Percentiles rank a stretch among this genome's conserved stretches.
These are phyloP conservation scores for Pythium monospermum DNA, from an alignment of 352 stramenopile species.

Conservation along the genomic window DNA sequence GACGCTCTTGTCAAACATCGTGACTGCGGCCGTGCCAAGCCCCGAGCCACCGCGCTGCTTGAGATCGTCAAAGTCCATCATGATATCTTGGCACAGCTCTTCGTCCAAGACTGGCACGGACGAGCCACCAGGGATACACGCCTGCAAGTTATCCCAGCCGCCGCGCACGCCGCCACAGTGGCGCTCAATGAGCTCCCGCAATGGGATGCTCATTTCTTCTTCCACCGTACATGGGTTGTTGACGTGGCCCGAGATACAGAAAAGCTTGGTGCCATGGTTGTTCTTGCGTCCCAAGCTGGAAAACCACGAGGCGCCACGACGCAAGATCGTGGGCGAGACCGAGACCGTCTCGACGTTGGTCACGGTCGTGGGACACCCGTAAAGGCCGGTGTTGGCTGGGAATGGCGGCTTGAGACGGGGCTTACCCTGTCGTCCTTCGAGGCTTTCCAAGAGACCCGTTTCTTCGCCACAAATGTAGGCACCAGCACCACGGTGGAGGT, in stretches of 20 bases:
- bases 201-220: conserved; percentile 97
- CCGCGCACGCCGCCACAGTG: conserved; percentile 98
- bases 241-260: conserved; percentile 99
- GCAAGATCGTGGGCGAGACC: conserved; percentile 97
- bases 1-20: conserved; percentile 99
- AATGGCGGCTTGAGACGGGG: conserved; percentile 99
- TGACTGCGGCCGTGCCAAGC: conserved; percentile 97
- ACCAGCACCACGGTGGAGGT: conserved; percentile 97
- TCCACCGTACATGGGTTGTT: conserved; percentile 99
- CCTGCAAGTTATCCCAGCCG: conserved; percentile 98
- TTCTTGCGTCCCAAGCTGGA: conserved; percentile 95
- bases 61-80: conserved; percentile 99
- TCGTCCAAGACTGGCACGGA: conserved; percentile 96
- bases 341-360: conserved; percentile 99
- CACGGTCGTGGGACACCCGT: conserved; percentile 98
- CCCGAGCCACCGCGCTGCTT: conserved; percentile 92
- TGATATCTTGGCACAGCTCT: conserved; percentile 92
- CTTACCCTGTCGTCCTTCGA: conserved; percentile 98
- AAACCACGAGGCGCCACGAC: conserved; percentile 97
- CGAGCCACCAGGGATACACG: conserved; percentile 96
- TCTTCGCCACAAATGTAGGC: conserved; percentile 99
- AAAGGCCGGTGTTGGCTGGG: conserved; percentile 98
- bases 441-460: conserved; percentile 96
- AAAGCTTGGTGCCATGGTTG: conserved; percentile 99
- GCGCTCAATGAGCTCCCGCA: conserved; percentile 98